Evolutionary conservation across 331 rosid species (phyloP), one percentile per base, ranked within the genome.

Genomic region (Pyracantha coccinea): DNA sequence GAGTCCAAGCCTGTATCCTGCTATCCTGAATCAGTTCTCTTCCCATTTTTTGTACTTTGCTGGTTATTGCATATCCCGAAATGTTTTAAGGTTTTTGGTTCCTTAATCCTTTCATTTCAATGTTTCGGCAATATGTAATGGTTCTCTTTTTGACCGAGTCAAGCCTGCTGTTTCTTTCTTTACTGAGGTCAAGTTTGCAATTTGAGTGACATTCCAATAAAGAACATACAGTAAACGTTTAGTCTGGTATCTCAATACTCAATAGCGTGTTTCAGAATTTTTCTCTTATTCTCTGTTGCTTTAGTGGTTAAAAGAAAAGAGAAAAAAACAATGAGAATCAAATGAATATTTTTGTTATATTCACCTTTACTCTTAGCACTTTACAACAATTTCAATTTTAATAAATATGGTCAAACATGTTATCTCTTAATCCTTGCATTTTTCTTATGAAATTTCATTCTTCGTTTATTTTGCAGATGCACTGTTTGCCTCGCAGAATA

Each of bases 401-500:
- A 0, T 65, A n/a, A 5, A 32, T 35, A 66, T 61, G 50, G 20
- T 45, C 60, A 29, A 50, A 71, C 55, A 20, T 65, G 2, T 28
- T 55, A 17, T 23, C 38, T 45, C 19, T 50, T n/a, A 33, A 45
- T 41, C 58, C 52, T 50, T 44, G 31, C 28, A 41, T 72, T 69
- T 13, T 53, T 28, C 83, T 58, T 15, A 88, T 60, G 31, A 69
- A 76, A 53, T 67, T 59, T 75, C 66, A 38, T 72, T 74, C 73
- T 61, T 78, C 50, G 17, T 71, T 66, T 76, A 77, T 83, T 71
- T 66, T 76, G 80, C 78, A 93, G 98, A 76, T 93, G 98, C 79
- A 82, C 96, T 45, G 89, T 92, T 67, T 93, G 98, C 85, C 92
- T 91, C 0, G 81, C 92, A 7, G 97, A 93, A 35, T 93, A 91